Base-by-base conservation (phyloP, 2,329 filamentous ascomycete species). In the Paraconiothyrium sp. region DNA sequence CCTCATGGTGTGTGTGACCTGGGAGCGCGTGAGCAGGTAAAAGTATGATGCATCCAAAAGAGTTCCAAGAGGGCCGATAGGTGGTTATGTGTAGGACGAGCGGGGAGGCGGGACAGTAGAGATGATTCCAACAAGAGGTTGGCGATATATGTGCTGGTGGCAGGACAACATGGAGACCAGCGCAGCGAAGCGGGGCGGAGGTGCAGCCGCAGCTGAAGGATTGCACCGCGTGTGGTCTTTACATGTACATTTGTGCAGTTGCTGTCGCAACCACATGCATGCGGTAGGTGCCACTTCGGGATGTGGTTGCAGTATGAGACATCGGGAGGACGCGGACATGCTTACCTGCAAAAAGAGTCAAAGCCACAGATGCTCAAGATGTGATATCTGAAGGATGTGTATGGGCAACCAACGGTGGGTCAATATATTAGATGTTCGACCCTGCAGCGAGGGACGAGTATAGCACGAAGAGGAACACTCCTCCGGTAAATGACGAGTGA, bases 1-100 rank as follows among this genome's bases (percentile, higher is more conserved):
- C 69, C 64, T 76, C 76, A 78, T 78, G 24, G 55, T 62, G 51
- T 32, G 55, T 62, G 51, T 32, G 50, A 61, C 41, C 55, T 62
- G 58, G 57, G 34, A 54, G 65, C 30, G 44, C 24, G 66, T 72
- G 66, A 72, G 70, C 64, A n/a, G 55, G 16, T 48, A 46, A 49
- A 49, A 52, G 35, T 13, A 44, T 44, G 9, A 39, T 41, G 54
- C 30, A 54, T 34, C 37, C 30, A 61, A 30, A 5, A 54, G 8
- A 30, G 20, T 20, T 13, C 16, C 27, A 41, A 52, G 37, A 54
- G 44, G 35, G 48, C 30, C 32, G 22, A 22, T 32, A 41, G 24
- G 54, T 35, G 32, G 24, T 49, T 37, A 60, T 58, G 43, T 43
- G 32, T 49, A 59, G 55, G 49, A 35, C 43, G 11, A 59, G 52